Evolutionary conservation across 1,139 yeast genomes (phyloP).

Genomic region (Saccharomyces pastorianus): DNA sequence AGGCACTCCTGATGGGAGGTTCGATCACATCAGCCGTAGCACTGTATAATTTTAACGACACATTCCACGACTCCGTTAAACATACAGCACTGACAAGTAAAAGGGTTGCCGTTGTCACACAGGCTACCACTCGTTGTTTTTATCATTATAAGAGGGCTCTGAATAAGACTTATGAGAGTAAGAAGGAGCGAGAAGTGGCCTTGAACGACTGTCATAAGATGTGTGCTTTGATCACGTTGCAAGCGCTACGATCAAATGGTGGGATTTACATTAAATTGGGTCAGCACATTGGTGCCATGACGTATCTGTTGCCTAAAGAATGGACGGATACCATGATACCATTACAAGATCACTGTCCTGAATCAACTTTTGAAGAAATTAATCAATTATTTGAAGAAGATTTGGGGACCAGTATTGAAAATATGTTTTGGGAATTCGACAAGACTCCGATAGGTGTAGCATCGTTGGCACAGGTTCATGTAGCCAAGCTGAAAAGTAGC

Average conservation of each 20-base stretch:
- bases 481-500: slow-evolving; percentile 47
- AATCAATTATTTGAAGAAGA: slow-evolving; percentile 58
- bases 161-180: slow-evolving; percentile 38
- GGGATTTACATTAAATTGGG: slow-evolving; percentile 92
- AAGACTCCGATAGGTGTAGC: slow-evolving; percentile 83
- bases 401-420: slow-evolving; percentile 52
- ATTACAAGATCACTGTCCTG: slow-evolving; percentile 84
- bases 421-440: slow-evolving; percentile 53
- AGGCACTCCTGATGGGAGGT: not conserved
- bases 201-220: slow-evolving; percentile 55
- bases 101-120: slow-evolving; percentile 55
- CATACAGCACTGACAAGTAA: slow-evolving; percentile 38
- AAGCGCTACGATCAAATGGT: slow-evolving; percentile 77
- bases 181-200: slow-evolving; percentile 45
- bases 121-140: slow-evolving; percentile 59
- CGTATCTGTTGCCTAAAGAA: slow-evolving; percentile 81
- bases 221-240: slow-evolving; percentile 73
- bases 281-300: slow-evolving; percentile 86
- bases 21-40: slow-evolving; percentile 6
- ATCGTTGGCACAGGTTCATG: slow-evolving; percentile 90
- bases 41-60: slow-evolving; percentile 34
- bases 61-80: slow-evolving; percentile 31
- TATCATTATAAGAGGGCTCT: slow-evolving; percentile 53
- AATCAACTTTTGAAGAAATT: slow-evolving; percentile 64
- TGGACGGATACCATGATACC: slow-evolving; percentile 97